phyloP scores from a whole-genome alignment of 441 rosid genomes.

The Gossypium lobatum region DNA sequence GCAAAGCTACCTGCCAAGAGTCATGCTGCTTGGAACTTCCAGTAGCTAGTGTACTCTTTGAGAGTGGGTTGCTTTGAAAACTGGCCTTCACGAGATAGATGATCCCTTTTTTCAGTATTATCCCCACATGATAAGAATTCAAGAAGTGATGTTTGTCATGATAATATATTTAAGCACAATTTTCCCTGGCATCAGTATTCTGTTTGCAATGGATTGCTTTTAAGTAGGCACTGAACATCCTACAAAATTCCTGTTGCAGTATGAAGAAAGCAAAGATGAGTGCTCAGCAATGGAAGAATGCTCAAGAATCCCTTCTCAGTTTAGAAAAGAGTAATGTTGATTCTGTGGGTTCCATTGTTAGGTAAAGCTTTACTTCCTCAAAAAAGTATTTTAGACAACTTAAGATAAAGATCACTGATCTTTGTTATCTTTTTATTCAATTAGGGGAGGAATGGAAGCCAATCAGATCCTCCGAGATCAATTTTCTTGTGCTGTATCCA shows the following conservation, averaged over 20 bases:
- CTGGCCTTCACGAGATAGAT: neutral
- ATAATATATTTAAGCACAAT: neutral
- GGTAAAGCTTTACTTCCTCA: conserved; percentile 36
- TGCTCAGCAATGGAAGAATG: conserved; percentile 77
- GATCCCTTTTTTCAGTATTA: neutral
- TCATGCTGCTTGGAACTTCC: neutral
- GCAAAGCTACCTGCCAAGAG: neutral
- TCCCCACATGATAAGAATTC: neutral
- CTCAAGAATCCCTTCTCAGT: conserved; percentile 77
- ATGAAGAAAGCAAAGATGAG: conserved; percentile 72
- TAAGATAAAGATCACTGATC: neutral
- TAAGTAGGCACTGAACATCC: conserved; percentile 11
- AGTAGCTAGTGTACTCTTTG: neutral
- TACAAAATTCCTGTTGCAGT: conserved; percentile 38
- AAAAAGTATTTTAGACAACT: neutral
- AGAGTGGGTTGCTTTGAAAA: neutral
- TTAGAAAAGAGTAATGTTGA: conserved; percentile 73
- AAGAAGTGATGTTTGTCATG: neutral
- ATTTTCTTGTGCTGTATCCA: conserved; percentile 73
- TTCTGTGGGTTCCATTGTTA: conserved; percentile 79
- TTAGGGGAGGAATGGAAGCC: conserved; percentile 78
- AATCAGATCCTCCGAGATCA: conserved; percentile 52
- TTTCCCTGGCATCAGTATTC: neutral
- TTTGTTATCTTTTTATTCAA: neutral
- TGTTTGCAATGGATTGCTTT: neutral